Percentiles rank a stretch among this genome's conserved stretches.
phyloP scores from a whole-genome alignment of 352 stramenopile species.

The Globisporangium nunn region DNA sequence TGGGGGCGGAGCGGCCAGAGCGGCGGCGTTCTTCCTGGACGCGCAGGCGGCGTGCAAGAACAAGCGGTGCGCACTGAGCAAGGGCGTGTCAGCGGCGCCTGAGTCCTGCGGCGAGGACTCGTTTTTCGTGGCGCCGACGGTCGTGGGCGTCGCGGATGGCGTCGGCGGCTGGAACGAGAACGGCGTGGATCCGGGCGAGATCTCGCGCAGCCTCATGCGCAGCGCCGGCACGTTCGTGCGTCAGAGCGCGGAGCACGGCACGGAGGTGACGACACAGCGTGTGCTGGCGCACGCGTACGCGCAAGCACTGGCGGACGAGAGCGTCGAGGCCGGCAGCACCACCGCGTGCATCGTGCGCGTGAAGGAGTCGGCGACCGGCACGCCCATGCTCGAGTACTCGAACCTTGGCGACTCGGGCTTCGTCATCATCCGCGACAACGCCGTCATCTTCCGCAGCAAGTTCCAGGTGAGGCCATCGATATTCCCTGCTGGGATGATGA shows the following conservation, averaged over 20 bases:
- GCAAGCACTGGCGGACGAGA: constrained; percentile 50
- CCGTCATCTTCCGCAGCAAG: constrained; percentile 65
- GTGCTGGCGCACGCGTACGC: constrained; percentile 53
- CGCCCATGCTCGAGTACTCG: constrained; percentile 63
- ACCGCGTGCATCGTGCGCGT: constrained; percentile 70
- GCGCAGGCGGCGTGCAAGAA: constrained; percentile 63
- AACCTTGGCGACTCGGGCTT: constrained; percentile 79
- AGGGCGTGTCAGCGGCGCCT: constrained; percentile 40
- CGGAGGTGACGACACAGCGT: constrained; percentile 35
- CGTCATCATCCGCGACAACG: constrained; percentile 53
- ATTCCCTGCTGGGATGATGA: neutral
- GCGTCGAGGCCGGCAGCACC: constrained; percentile 70
- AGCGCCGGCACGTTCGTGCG: constrained; percentile 46
- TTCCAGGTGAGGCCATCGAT: constrained; percentile 32
- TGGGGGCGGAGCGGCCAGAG: constrained; percentile 11
- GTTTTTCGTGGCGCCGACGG: constrained; percentile 56
- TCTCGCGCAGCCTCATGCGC: constrained; percentile 71
- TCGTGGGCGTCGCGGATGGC: constrained; percentile 66
- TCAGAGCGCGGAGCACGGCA: constrained; percentile 21
- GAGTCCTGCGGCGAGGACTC: constrained; percentile 65
- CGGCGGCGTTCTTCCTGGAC: constrained; percentile 58
- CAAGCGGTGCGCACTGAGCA: constrained; percentile 52
- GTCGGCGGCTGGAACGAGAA: constrained; percentile 82
- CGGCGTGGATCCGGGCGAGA: constrained; percentile 66
- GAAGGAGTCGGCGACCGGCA: constrained; percentile 33